These are phyloP conservation scores for Penicillium coffeae DNA, from an alignment of 495 filamentous ascomycete species.

Conservation along the genomic window DNA sequence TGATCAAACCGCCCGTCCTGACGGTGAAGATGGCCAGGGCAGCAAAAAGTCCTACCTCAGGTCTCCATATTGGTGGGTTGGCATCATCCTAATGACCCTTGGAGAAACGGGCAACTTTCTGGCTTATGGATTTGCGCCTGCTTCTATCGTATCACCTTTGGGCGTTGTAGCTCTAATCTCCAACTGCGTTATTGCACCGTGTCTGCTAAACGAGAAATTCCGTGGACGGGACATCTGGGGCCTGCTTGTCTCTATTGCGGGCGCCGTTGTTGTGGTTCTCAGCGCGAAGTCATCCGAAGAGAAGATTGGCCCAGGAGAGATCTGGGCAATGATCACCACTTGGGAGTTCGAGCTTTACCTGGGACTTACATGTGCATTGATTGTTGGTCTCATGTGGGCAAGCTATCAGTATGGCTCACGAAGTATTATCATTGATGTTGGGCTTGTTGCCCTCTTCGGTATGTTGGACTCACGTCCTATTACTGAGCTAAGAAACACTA, in stretches of 20 bases:
- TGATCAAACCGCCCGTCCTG: conserved; percentile 36
- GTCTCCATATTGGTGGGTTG: conserved; percentile 94
- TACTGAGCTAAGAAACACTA: conserved; percentile 18
- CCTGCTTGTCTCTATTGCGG: conserved; percentile 75
- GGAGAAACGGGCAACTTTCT: conserved; percentile 96
- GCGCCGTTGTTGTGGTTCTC: conserved; percentile 89
- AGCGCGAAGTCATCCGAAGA: conserved; percentile 87
- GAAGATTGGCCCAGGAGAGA: conserved; percentile 84
- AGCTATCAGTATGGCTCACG: conserved; percentile 75
- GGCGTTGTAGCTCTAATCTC: conserved; percentile 93
- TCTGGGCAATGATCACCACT: conserved; percentile 82
- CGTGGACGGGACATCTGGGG: conserved; percentile 83
- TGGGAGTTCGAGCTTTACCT: conserved; percentile 92
- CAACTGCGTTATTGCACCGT: conserved; percentile 93
- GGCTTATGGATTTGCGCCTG: conserved; percentile 97
- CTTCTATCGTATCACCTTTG: conserved; percentile 93
- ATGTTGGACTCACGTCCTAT: conserved; percentile 25
- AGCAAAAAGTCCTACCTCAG: conserved; percentile 68
- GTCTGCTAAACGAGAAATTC: conserved; percentile 86
- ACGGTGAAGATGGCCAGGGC: conserved; percentile 22
- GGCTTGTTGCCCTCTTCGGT: conserved; percentile 91
- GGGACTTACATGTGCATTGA: conserved; percentile 67
- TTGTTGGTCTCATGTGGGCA: conserved; percentile 71
- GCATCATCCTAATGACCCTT: conserved; percentile 85
- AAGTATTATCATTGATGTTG: conserved; percentile 90